These are phyloP conservation scores for Bassia scoparia DNA, from an alignment of 148 eudicot genomes.

Conservation along the genomic window DNA sequence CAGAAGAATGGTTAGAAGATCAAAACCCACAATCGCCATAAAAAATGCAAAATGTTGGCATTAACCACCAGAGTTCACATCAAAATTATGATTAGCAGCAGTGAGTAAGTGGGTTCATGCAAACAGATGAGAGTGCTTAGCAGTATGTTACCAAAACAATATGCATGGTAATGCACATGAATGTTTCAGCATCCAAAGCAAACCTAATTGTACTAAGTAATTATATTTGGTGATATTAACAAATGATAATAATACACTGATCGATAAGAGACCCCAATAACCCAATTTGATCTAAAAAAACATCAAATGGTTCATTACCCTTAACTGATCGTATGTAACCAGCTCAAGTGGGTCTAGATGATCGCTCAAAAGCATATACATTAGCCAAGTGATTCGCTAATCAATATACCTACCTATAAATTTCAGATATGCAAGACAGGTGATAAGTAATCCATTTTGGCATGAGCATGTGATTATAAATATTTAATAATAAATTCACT, in stretches of 20 bases:
- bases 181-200: background rate
- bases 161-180: background rate
- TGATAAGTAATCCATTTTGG: too few relatives aligned
- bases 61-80: background rate
- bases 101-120: background rate
- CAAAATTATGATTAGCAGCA: background rate
- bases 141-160: background rate
- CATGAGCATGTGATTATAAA: too few relatives aligned
- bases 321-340: too few relatives aligned
- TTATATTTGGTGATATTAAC: too few relatives aligned
- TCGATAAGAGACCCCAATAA: background rate
- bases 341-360: background rate
- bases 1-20: background rate
- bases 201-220: background rate
- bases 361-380: too few relatives aligned
- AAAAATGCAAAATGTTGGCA: background rate
- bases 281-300: background rate
- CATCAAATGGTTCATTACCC: background rate
- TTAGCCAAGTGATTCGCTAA: too few relatives aligned
- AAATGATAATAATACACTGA: background rate
- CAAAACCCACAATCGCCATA: background rate
- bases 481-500: too few relatives aligned
- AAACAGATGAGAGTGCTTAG: background rate
- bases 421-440: too few relatives aligned
- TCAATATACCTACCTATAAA: too few relatives aligned